Conservation (phyloP, 164 flowering plant genomes). For the Annona squamosa region DNA sequence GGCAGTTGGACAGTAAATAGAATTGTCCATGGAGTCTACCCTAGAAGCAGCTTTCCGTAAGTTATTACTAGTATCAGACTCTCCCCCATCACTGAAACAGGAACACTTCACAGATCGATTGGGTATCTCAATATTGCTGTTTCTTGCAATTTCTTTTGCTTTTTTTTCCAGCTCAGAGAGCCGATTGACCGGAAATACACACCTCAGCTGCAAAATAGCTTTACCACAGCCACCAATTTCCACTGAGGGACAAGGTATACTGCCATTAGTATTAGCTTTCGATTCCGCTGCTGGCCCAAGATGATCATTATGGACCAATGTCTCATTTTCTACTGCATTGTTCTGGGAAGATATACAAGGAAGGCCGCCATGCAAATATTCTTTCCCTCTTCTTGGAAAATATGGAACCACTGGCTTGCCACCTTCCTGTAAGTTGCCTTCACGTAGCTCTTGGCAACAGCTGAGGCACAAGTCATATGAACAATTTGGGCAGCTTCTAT, state of each 20-base stretch:
- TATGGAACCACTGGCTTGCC: not conserved
- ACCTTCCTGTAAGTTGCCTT: not conserved
- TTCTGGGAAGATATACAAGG: not conserved
- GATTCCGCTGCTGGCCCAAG: not conserved
- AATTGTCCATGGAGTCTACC: conserved; percentile 46
- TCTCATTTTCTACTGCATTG: no score
- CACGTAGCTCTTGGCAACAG: conserved; percentile 16
- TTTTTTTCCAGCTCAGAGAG: conserved; percentile 33
- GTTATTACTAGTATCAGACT: conserved; percentile 10
- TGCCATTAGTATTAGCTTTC: conserved; percentile 3
- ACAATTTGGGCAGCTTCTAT: conserved; percentile 17
- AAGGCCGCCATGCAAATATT: not conserved
- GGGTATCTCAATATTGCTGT: conserved; percentile 10
- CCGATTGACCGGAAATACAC: not conserved
- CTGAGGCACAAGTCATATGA: conserved; percentile 15
- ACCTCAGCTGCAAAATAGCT: not conserved
- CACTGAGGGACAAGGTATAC: conserved; percentile 8
- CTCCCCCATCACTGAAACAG: conserved; percentile 27
- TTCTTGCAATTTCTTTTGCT: conserved; percentile 35
- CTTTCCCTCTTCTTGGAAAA: not conserved
- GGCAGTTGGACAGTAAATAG: conserved; percentile 56
- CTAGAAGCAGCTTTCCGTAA: conserved; percentile 57
- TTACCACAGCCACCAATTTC: conserved; percentile 8
- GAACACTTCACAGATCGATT: conserved; percentile 17
- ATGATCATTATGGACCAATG: not conserved